phyloP scores from a whole-genome alignment of 2,329 filamentous ascomycete species.

The Gliomastix tumulicola region DNA sequence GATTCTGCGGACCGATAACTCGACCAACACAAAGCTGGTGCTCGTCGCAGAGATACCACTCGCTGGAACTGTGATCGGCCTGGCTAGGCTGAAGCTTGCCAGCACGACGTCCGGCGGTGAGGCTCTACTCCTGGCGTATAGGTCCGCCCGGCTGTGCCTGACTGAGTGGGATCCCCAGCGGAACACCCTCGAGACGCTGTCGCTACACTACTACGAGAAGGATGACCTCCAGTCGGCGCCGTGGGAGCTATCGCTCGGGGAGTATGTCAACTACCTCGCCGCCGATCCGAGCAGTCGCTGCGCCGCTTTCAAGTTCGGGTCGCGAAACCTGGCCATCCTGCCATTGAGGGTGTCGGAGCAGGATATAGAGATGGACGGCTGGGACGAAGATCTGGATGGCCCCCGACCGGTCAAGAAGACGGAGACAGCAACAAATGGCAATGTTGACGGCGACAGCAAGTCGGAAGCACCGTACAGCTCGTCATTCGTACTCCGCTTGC shows the following conservation, averaged over 20 bases:
- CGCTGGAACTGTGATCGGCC: slow-evolving; percentile 75
- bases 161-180: slow-evolving; percentile 87
- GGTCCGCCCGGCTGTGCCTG: slow-evolving; percentile 87
- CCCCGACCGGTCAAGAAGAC: slow-evolving; percentile 47
- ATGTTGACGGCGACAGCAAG: slow-evolving; percentile 23
- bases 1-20: slow-evolving; percentile 54
- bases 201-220: slow-evolving; percentile 97
- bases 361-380: slow-evolving; percentile 87
- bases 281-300: slow-evolving; percentile 91
- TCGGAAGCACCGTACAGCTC: slow-evolving; percentile 67
- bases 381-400: slow-evolving; percentile 75
- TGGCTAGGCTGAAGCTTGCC: slow-evolving; percentile 69
- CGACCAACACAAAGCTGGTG: slow-evolving; percentile 68
- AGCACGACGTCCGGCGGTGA: slow-evolving; percentile 76
- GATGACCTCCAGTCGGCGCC: slow-evolving; percentile 79
- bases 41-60: slow-evolving; percentile 80
- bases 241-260: slow-evolving; percentile 69
- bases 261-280: slow-evolving; percentile 73
- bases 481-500: slow-evolving; percentile 89
- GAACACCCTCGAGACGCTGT: slow-evolving; percentile 75
- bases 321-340: slow-evolving; percentile 83
- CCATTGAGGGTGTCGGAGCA: slow-evolving; percentile 84
- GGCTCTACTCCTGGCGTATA: slow-evolving; percentile 74
- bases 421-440: slow-evolving; percentile 23
- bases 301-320: slow-evolving; percentile 87